phyloP scores from a whole-genome alignment of 345 rosid species.

The Angophora floribunda region DNA sequence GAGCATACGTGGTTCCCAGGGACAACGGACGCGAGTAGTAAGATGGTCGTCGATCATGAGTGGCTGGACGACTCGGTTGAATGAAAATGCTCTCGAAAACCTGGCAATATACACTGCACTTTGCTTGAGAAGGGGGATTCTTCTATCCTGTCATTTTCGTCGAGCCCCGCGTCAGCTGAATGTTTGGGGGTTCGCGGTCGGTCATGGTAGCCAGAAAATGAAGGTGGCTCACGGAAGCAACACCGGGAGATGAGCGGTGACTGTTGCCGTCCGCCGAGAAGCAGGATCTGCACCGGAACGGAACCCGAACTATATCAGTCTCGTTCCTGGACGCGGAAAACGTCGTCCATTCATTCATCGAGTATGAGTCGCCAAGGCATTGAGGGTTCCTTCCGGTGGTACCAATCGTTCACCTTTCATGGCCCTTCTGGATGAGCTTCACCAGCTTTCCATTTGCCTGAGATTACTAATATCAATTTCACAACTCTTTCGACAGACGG shows the following conservation, averaged over 20 bases:
- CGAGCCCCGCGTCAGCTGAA: neutral
- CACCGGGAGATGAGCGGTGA: neutral
- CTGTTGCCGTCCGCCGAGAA: neutral
- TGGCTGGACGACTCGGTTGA: neutral
- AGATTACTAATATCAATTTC: neutral
- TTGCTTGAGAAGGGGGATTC: neutral
- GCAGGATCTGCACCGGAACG: neutral
- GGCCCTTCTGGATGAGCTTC: neutral
- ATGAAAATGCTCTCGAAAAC: neutral
- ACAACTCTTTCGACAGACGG: neutral
- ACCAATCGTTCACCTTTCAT: neutral
- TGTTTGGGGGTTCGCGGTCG: no score
- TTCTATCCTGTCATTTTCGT: neutral
- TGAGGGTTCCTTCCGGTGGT: neutral
- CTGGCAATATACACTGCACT: no score
- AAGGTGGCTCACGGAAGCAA: neutral
- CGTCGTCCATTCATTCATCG: neutral
- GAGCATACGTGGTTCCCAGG: fast-evolving
- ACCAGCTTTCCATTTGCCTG: neutral
- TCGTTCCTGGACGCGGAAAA: neutral
- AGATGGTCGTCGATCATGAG: neutral
- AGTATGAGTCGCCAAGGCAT: neutral
- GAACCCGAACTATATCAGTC: neutral
- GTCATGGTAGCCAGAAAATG: neutral
- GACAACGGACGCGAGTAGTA: neutral